Evolutionary conservation across 345 rosid species (phyloP), one percentile per base, ranked within the genome.

Genomic region (Psidium guajava): DNA sequence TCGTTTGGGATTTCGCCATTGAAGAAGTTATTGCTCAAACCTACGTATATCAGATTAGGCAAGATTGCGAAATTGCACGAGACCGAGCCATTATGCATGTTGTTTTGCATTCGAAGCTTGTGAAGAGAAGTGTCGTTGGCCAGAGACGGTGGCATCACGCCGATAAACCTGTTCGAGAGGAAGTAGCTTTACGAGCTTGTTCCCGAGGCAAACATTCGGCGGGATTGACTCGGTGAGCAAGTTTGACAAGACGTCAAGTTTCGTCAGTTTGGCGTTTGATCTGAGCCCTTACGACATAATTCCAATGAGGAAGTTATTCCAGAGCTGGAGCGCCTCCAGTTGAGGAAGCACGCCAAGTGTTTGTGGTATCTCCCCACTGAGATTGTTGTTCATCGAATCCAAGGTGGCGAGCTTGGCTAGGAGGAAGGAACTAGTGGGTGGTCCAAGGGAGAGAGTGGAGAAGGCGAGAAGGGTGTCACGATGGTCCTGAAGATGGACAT

Each of bases 281-380:
- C 99, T 99, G 6, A 98, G 95, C 85, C 88, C 94, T 74, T 89
- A 91, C 0, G 99, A 99, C 15, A 98, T 93, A 22, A 83, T 86
- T 77, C 99, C 99, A 15, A 92, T 91, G 49, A 97, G 87, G 57
- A 82, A 85, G 86, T 96, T 98, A 91, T 92, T 89, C 99, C 99
- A 98, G 1, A 98, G 88, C 53, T 55, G 81, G 16, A 98, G 86
- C 5, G 94, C 89, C 84, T 87, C 90, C 27, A 98, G 91, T 81
- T 92, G 91, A 0, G 95, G 94, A 10, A 98, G 87, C 82, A 91
- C 95, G 22, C 93, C 98, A 77, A 96, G 82, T 40, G 91, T 94
- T 84, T 88, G 85, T 1, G 99, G 99, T 24, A 98, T 88, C 82
- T 91, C 89, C 4, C 99, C 98, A 3, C 88, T 86, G 73, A 98